Base-by-base conservation (phyloP, 2,329 filamentous ascomycete genomes). In the Talaromyces albobiverticillius region DNA sequence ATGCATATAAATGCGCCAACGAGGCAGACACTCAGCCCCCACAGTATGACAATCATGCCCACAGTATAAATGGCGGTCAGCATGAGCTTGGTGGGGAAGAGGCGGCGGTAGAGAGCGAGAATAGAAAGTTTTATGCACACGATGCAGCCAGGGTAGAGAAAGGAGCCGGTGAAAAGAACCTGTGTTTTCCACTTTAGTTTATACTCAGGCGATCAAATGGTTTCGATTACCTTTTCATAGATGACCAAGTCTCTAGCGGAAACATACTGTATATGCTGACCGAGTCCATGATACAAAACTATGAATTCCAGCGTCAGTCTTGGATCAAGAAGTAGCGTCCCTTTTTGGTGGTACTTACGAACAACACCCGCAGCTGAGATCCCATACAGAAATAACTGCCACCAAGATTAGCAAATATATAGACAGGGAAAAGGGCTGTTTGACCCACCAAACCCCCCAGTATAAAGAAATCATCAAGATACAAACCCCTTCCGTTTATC, bases 121-220 rank as follows among this genome's bases (percentile, higher is more conserved):
- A 67, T 66, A 10, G 63, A 67, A 16, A 62, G 54, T 29, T 68
- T 67, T 29, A 64, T 62, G 42, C 58, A 63, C 22, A 59, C 57
- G 32, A 66, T 64, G 48, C 61, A 65, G 22, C 60, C 32, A 3
- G 62, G 57, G 31, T 66, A 65, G 11, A 63, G 57, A 23, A 66
- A 62, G 6, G 57, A 60, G 46, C 60, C 59, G 16, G 59, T 61
- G 41, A 62, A 62, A 8, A 64, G 56, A 6, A 57, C 62, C 64
- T 66, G 13, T 34, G 5, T 34, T 4, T 34, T 34, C 13, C 31
- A 10, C 13, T 34, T 14, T 14, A 34, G 31, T 8, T 10, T 34
- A n/a, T n/a, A n/a, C n/a, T n/a, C n/a, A n/a, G n/a, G n/a, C n/a
- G n/a, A n/a, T n/a, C n/a, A n/a, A 10, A 29, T 10, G 31, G 8